Base-by-base conservation (phyloP, 2,329 filamentous ascomycete genomes). In the Cladophialophora yegresii region DNA sequence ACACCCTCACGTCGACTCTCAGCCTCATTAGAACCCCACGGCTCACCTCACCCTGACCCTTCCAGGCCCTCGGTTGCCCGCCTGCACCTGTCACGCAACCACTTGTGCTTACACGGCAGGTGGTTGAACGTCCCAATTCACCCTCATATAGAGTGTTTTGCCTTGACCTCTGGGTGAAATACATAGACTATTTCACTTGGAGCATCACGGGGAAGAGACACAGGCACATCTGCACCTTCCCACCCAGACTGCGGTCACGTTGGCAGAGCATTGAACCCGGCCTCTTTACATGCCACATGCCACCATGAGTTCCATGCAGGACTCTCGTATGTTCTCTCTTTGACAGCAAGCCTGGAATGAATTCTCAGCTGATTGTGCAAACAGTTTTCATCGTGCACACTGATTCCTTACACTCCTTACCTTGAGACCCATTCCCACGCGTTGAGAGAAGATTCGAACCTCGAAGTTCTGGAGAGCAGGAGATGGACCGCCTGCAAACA, bases 401-500 rank as follows among this genome's bases (percentile, higher is more conserved):
- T 63, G 55, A 65, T 51, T 55, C 74, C 73, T 72, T 73, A 73
- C 72, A 73, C 68, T 76, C 74, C 72, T 72, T 71, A 70, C 69
- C 70, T 70, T 73, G 62, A 72, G 64, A 72, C 69, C 58, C 53
- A 47, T 23, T 26, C 51, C 60, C 10, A 43, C 58, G 49, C 26
- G 13, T 43, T 7, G 36, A 43, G 36, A 43, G 36, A 43, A 43
- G 13, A 16, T n/a, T 43, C 36, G 36, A n/a, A 43, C 36, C 20
- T 33, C 28, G 50, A 51, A 61, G 43, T 59, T 40, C 49, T 28
- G 33, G 54, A 32, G 28, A 54, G 54, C 23, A 66, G 69, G 70
- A 70, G 70, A 81, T 81, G 79, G 79, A 81, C 76, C 79, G 79
- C 72, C 74, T 80, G 62, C 79, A 81, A 74, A 79, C 77, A 70